Conservation (phyloP, 805 yeast species). For the Yamadazyma phyllophila region DNA sequence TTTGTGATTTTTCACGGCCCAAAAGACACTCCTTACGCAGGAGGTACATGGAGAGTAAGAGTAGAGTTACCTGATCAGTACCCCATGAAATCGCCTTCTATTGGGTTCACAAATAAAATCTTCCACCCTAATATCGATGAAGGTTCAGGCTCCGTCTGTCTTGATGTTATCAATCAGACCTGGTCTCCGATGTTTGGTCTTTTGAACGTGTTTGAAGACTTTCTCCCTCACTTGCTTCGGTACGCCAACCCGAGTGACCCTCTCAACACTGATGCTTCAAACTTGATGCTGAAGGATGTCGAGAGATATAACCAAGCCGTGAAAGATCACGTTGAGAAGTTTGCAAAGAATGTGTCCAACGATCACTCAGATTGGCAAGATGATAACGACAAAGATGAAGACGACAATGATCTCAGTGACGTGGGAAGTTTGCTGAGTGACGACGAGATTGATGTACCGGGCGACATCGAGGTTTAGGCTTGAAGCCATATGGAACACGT, state of each 20-base stretch:
- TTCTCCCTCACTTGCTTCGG: conserved; percentile 84
- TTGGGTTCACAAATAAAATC: conserved; percentile 87
- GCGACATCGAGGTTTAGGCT: conserved; percentile 12
- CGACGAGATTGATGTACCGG: conserved; percentile 30
- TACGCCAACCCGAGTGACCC: conserved; percentile 97
- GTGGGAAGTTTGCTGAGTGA: conserved; percentile 52
- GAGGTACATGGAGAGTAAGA: conserved; percentile 86
- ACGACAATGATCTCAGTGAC: conserved; percentile 44
- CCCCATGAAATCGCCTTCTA: conserved; percentile 94
- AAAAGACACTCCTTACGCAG: conserved; percentile 73
- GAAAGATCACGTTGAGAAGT: conserved; percentile 66
- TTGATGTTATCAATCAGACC: conserved; percentile 94
- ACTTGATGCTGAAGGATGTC: conserved; percentile 68
- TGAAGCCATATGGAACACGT: not conserved
- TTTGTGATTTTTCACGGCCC: conserved; percentile 87
- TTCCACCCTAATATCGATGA: conserved; percentile 96
- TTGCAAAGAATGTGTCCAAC: conserved; percentile 38
- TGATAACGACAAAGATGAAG: conserved; percentile 31
- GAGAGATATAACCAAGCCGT: conserved; percentile 66
- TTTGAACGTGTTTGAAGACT: conserved; percentile 85
- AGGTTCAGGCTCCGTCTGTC: conserved; percentile 84
- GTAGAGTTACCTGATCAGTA: conserved; percentile 94
- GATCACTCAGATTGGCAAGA: conserved; percentile 43
- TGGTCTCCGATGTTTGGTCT: conserved; percentile 98
- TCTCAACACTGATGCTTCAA: conserved; percentile 84